Base-by-base conservation (phyloP, 139 green algal species). In the Haematococcus lacustris region DNA sequence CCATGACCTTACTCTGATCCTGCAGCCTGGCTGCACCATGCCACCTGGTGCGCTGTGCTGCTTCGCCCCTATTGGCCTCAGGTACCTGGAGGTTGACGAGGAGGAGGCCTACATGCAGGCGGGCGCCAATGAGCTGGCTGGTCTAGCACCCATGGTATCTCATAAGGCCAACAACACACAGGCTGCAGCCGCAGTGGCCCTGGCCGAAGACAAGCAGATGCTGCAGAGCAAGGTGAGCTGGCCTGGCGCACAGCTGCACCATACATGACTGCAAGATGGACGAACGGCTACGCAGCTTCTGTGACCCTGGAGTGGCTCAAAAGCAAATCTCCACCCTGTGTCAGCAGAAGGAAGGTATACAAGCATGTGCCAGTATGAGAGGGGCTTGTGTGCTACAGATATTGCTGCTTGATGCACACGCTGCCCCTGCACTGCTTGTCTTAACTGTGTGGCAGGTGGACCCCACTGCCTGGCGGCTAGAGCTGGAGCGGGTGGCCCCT, bases 401-500 rank as follows among this genome's bases (percentile, higher is more conserved):
- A n/a, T n/a, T n/a, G n/a, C n/a, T n/a, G n/a, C 13, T 59, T 13
- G 21, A 59, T n/a, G 47, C 35, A 50, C 17, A 50, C 6, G 17
- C n/a, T n/a, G n/a, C n/a, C n/a, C n/a, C n/a, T n/a, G n/a, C n/a
- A n/a, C n/a, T n/a, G n/a, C n/a, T n/a, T n/a, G n/a, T n/a, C n/a
- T n/a, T n/a, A n/a, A n/a, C n/a, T n/a, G n/a, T n/a, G n/a, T n/a
- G n/a, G n/a, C 25, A 91, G 76, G 77, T 93, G 3, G 85, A 92
- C 71, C 80, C 85, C 26, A 82, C 78, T 39, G 70, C 77, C 2
- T 94, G 89, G 89, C 74, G 74, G 64, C 50, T 91, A 51, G 88
- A 94, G 75, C 61, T 92, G 43, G 89, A 94, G 73, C 81, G 88
- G 0, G 87, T 93, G 50, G 88, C 73, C 25, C 88, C 89, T 9